Conservation (phyloP, 2,329 filamentous ascomycete genomes). For the Neophaeococcomyces mojaviensis region DNA sequence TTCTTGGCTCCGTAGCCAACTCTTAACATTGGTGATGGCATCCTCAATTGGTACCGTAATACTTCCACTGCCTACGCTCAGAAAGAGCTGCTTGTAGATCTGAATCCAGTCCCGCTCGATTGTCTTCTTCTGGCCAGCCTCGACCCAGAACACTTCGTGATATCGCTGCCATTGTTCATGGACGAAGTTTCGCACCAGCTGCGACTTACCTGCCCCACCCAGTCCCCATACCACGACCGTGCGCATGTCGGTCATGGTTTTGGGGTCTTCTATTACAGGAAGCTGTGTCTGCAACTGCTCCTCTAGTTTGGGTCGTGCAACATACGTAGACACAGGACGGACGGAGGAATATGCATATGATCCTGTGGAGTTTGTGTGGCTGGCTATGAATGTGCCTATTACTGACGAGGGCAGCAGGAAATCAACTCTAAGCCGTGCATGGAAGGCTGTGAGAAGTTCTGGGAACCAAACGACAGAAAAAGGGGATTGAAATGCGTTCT, state of each 20-base stretch:
- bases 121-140: constrained; percentile 23
- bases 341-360: neutral
- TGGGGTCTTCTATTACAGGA: too few relatives aligned
- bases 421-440: too few relatives aligned
- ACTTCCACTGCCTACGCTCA: constrained; percentile 3
- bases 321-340: too few relatives aligned
- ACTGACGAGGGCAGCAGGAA: too few relatives aligned
- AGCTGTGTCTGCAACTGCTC: too few relatives aligned
- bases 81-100: constrained; percentile 11
- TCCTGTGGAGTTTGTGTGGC: neutral
- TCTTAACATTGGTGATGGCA: neutral
- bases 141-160: constrained; percentile 29
- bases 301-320: too few relatives aligned
- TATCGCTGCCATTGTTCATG: constrained; percentile 19
- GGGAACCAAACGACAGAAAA: too few relatives aligned
- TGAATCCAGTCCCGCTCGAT: constrained; percentile 21
- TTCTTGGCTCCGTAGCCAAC: too few relatives aligned
- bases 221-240: constrained; percentile 18
- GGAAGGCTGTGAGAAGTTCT: too few relatives aligned
- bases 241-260: neutral
- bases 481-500: too few relatives aligned
- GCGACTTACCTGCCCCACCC: constrained; percentile 28
- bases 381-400: too few relatives aligned
- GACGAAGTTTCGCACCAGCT: constrained; percentile 27
- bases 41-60: constrained; percentile 6